phyloP scores from a whole-genome alignment of 2,329 filamentous ascomycete species.

The Aspergillus arachidicola region DNA sequence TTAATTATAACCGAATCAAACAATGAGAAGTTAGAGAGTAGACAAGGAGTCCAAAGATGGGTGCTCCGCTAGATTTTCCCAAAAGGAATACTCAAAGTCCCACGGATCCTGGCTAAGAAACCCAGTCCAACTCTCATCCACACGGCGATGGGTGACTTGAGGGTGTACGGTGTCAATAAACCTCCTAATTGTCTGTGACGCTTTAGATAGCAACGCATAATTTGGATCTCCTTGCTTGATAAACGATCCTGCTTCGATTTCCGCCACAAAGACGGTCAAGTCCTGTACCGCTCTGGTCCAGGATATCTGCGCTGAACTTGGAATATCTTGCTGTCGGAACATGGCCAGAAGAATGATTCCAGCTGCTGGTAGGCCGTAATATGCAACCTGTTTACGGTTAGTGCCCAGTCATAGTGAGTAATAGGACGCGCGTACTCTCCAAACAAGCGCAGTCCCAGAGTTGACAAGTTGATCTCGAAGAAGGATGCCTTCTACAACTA shows the following conservation, averaged over 20 bases:
- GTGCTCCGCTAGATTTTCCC: conserved; percentile 31
- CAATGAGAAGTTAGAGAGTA: not conserved
- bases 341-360: conserved; percentile 33
- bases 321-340: conserved; percentile 23
- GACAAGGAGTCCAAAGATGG: conserved; percentile 19
- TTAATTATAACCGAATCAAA: not conserved
- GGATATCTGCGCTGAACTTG: conserved; percentile 12
- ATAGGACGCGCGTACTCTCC: conserved; percentile 24
- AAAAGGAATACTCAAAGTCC: conserved; percentile 33
- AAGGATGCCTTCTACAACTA: conserved; percentile 30
- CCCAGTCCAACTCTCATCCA: conserved; percentile 25
- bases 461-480: conserved; percentile 31
- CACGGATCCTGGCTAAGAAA: conserved; percentile 26
- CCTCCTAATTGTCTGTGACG: conserved; percentile 28
- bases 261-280: conserved; percentile 32
- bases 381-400: conserved; percentile 23
- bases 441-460: conserved; percentile 30
- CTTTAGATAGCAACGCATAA: conserved; percentile 27
- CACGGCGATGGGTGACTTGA: conserved; percentile 14
- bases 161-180: conserved; percentile 21
- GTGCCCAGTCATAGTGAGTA: not conserved
- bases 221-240: conserved; percentile 28
- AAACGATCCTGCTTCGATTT: conserved; percentile 29
- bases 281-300: conserved; percentile 27
- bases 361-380: conserved; percentile 33